Conservation (phyloP, 2,329 filamentous ascomycete genomes). For the Leptographium lundbergii region DNA sequence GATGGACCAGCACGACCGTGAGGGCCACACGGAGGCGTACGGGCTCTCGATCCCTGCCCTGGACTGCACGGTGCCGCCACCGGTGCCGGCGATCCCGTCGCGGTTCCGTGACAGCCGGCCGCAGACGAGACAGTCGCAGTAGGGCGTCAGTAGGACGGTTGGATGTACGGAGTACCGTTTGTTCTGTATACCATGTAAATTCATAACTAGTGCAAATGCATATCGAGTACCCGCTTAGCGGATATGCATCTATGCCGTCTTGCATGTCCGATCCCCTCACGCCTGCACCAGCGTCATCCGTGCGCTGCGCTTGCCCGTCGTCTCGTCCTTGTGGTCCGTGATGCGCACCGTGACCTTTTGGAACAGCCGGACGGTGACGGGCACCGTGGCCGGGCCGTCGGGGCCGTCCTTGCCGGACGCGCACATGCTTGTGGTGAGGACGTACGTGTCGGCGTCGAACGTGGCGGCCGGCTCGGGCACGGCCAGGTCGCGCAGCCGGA, state of each 20-base stretch:
- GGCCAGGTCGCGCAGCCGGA: conserved; percentile 72
- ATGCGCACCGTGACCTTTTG: conserved; percentile 83
- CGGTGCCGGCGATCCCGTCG: conserved; percentile 8
- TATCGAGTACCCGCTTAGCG: neutral
- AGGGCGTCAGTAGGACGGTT: too few species aligned
- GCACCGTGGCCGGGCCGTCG: conserved; percentile 29
- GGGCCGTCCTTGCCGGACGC: neutral
- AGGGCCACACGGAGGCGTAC: conserved; percentile 72
- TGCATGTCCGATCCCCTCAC: neutral
- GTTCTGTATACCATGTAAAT: neutral
- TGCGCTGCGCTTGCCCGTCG: conserved; percentile 88
- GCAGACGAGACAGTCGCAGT: too few species aligned
- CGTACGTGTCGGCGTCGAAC: conserved; percentile 80
- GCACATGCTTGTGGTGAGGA: conserved; percentile 40
- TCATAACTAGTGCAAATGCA: neutral
- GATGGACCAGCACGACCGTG: conserved; percentile 67
- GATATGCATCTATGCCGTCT: too few species aligned
- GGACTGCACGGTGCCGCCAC: conserved; percentile 13
- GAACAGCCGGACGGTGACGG: conserved; percentile 66
- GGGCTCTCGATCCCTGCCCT: conserved; percentile 75
- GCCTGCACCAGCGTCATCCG: conserved; percentile 52
- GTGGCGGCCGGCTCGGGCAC: conserved; percentile 60
- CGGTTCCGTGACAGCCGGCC: conserved; percentile 3
- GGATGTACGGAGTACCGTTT: neutral
- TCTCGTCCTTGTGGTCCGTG: conserved; percentile 84